Conservation (phyloP, 768 basidiomycete species). For the Pulveroboletus frians region DNA sequence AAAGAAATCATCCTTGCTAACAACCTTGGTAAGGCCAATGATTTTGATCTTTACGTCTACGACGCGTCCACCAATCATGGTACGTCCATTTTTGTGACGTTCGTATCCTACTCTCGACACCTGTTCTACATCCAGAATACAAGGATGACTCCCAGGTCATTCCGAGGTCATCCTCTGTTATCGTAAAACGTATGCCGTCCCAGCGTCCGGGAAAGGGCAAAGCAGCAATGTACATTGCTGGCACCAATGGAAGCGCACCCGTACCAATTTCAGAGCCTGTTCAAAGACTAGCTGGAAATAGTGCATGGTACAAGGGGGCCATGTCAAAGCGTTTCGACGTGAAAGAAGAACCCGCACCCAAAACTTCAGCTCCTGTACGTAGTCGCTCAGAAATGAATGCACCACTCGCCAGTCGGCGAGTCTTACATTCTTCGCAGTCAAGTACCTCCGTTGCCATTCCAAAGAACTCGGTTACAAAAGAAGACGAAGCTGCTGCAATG, state of each 20-base stretch:
- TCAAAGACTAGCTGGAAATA: conserved; percentile 34
- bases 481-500: conserved; percentile 92
- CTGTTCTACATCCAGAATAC: conserved; percentile 53
- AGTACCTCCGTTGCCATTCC: conserved; percentile 31
- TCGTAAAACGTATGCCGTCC: conserved; percentile 87
- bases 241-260: conserved; percentile 36
- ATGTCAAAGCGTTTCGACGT: conserved; percentile 90
- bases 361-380: conserved; percentile 29
- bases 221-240: conserved; percentile 68
- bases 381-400: conserved; percentile 23
- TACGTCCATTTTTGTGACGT: conserved; percentile 29
- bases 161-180: conserved; percentile 89
- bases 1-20: conserved; percentile 97
- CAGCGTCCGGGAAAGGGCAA: conserved; percentile 77
- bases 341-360: conserved; percentile 53
- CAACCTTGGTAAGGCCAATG: conserved; percentile 92
- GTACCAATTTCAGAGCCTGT: conserved; percentile 48
- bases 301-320: conserved; percentile 62
- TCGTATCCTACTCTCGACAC: neutral
- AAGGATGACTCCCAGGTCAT: conserved; percentile 89
- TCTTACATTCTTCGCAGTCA: conserved; percentile 31
- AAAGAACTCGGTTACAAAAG: conserved; percentile 44
- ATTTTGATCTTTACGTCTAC: conserved; percentile 89
- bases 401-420: conserved; percentile 21
- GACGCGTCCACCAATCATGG: conserved; percentile 89